A percentile compares a stretch with the other conserved stretches of the same genome.
Evolutionary conservation across 768 basidiomycete genomes (phyloP).

Genomic region (Boletus vermiculosoides): DNA sequence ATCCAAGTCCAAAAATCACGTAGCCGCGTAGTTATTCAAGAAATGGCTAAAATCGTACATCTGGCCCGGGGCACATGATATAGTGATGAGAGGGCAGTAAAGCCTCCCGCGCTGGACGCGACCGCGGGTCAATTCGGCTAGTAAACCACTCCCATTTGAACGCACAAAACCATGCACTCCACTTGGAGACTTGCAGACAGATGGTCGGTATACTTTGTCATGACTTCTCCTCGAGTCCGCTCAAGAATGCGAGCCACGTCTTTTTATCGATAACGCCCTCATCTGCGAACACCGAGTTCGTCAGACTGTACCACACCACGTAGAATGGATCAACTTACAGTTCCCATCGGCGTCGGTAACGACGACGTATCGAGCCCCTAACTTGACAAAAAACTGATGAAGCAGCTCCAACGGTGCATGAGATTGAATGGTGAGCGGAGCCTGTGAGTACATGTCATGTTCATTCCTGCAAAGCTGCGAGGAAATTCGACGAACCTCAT

Average conservation of each 20-base stretch:
- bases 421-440: slow-evolving; percentile 80
- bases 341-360: slow-evolving; percentile 79
- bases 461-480: not conserved
- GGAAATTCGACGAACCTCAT: slow-evolving; percentile 53
- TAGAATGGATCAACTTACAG: slow-evolving; percentile 49
- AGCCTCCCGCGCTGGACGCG: not conserved
- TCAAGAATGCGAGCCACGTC: slow-evolving; percentile 86
- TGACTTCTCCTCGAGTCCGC: slow-evolving; percentile 63
- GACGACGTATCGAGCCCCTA: slow-evolving; percentile 88
- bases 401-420: slow-evolving; percentile 89
- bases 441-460: slow-evolving; percentile 41
- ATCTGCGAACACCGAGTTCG: slow-evolving; percentile 42
- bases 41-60: not conserved
- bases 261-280: slow-evolving; percentile 94
- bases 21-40: not conserved
- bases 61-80: not conserved
- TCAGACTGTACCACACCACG: not conserved
- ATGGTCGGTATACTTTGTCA: not conserved
- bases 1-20: no score
- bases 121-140: not conserved
- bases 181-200: not conserved
- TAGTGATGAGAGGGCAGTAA: no score
- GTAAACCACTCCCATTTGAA: not conserved
- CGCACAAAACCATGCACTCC: not conserved
- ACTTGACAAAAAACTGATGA: slow-evolving; percentile 91